Base-by-base conservation (phyloP, 1,139 yeast species). In the Sugiyamaella castrensis region DNA sequence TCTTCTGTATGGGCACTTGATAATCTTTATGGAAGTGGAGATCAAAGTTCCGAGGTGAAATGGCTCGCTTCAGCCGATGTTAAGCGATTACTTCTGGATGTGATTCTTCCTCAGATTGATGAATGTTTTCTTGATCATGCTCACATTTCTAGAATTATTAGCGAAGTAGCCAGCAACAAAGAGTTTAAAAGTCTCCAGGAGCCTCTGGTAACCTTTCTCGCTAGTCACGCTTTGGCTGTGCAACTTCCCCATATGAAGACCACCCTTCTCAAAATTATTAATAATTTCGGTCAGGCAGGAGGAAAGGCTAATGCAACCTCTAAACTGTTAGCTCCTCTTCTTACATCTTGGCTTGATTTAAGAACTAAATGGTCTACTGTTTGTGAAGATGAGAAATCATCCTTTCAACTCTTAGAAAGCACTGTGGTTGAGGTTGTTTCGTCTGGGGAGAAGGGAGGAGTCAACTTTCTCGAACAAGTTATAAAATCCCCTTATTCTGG, bases 41-140 rank as follows among this genome's bases (percentile, higher is more conserved):
- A 59, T 28, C 76, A 67, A 46, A 70, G 66, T 53, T 74, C 73
- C 43, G 79, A 84, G 24, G 74, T 84, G 33, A 63, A 64, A 40
- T 68, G 71, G 60, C 72, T 88, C 33, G 72, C 84, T 33, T 84
- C 89, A 43, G 77, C 79, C 47, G 95, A 87, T 62, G 80, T 82
- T 4, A 68, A 71, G 35, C 57, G 60, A 9, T 69, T 89, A 62
- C 56, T 81, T 26, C 66, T 70, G 2, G 64, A 72, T n/a, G 54
- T 56, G 28, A 66, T 86, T 40, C 59, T 71, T 41, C 67, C 68
- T 8, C 55, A 60, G 8, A 46, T 62, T 16, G 67, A 71, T 9
- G 77, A 75, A 44, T 71, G 76, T 49, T 62, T 70, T 33, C 66
- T 79, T 51, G 85, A 81, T 55, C 65, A 67, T 38, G 63, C 68